These are phyloP conservation scores for Brassica cretica DNA, from an alignment of 345 rosid species.

Conservation along the genomic window DNA sequence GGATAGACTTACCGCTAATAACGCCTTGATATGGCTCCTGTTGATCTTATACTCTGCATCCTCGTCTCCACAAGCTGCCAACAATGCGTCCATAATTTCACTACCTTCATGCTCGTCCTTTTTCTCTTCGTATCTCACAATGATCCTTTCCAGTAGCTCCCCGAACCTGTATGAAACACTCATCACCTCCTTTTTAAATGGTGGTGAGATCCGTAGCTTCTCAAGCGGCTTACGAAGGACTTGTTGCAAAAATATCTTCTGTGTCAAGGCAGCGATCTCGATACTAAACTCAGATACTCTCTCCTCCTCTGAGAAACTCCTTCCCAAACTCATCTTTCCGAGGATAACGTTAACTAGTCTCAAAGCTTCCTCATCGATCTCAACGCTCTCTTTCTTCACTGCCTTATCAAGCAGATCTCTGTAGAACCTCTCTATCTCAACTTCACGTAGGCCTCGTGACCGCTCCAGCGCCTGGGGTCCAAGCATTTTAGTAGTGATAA, in stretches of 20 bases:
- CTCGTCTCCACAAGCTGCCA: constrained; percentile 2
- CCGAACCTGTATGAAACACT: background rate
- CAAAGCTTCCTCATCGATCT: background rate
- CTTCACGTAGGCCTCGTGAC: background rate
- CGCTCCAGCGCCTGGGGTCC: background rate
- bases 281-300: background rate
- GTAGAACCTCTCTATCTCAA: background rate
- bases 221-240: background rate
- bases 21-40: constrained; percentile 16
- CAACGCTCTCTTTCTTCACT: background rate
- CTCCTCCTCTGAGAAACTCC: background rate
- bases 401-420: background rate
- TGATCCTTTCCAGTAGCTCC: background rate
- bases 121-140: background rate
- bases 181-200: background rate
- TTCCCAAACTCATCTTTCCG: background rate
- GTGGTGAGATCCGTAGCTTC: background rate
- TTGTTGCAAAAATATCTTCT: constrained; percentile 12
- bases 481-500: constrained; percentile 14
- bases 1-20: constrained; percentile 20
- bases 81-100: constrained; percentile 37
- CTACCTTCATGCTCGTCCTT: background rate
- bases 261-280: background rate
- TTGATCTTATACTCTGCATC: background rate
- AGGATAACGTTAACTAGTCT: background rate